Evolutionary conservation across 2,329 filamentous ascomycete species (phyloP).

Genomic region (Paraphoma sp.): DNA sequence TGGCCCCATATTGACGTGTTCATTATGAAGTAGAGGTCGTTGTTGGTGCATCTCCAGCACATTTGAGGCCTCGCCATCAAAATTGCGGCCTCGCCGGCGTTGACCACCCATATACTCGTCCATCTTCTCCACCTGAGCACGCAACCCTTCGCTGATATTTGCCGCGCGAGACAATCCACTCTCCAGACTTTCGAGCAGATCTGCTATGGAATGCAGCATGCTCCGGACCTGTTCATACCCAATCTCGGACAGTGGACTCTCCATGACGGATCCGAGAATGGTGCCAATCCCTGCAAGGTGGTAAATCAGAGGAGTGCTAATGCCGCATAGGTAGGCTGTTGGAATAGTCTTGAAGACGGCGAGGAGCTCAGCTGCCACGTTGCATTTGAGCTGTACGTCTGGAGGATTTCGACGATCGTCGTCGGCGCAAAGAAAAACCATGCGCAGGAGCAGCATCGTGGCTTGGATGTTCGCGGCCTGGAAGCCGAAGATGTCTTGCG

Average conservation of each 20-base stretch:
- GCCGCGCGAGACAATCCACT: conserved; percentile 1
- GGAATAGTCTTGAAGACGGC: conserved; percentile 53
- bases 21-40: conserved; percentile 6
- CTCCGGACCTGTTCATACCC: conserved; percentile 51
- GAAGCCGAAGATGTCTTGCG: conserved; percentile 54
- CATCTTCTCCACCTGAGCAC: background rate
- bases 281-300: conserved; percentile 58
- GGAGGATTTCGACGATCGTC: conserved; percentile 19
- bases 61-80: background rate
- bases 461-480: conserved; percentile 60
- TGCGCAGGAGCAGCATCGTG: conserved; percentile 57
- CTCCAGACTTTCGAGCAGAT: conserved; percentile 55
- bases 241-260: conserved; percentile 50
- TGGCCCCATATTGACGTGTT: conserved; percentile 15
- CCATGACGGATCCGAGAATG: conserved; percentile 58
- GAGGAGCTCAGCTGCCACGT: conserved; percentile 39
- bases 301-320: conserved; percentile 57
- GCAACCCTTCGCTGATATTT: background rate
- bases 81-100: background rate
- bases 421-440: conserved; percentile 48
- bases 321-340: conserved; percentile 54
- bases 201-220: conserved; percentile 53
- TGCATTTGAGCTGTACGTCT: conserved; percentile 54
- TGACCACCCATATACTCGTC: background rate
- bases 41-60: conserved; percentile 19